Conservation (phyloP, 108 stramenopile species). For the Nitzschia sp. region DNA sequence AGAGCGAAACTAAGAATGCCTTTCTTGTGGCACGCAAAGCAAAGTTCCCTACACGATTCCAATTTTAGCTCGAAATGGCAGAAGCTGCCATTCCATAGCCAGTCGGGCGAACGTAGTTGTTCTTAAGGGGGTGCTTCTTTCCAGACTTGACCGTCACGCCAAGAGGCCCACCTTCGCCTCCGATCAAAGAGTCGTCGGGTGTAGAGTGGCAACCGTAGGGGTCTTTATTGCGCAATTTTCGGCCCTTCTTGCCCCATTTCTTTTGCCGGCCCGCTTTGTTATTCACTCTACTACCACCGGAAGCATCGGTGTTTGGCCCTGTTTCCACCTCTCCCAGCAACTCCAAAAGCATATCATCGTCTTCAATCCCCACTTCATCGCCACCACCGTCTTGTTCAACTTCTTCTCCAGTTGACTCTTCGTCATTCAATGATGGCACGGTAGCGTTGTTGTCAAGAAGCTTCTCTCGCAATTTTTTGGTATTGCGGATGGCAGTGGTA, state of each 20-base stretch:
- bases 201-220: constrained; percentile 88
- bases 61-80: too few species aligned
- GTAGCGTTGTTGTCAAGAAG: constrained; percentile 6
- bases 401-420: constrained; percentile 33
- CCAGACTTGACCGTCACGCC: constrained; percentile 57
- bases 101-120: constrained; percentile 63
- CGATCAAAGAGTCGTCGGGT: constrained; percentile 47
- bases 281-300: constrained; percentile 42
- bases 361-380: constrained; percentile 25
- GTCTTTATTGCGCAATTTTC: constrained; percentile 85
- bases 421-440: background rate
- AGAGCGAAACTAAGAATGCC: too few species aligned
- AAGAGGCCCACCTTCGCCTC: constrained; percentile 10
- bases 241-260: constrained; percentile 87
- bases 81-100: constrained; percentile 59
- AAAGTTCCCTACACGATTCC: too few species aligned
- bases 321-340: constrained; percentile 29
- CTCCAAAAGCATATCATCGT: constrained; percentile 53
- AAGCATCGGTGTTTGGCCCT: background rate
- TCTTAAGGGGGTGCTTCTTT: constrained; percentile 52
- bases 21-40: too few species aligned
- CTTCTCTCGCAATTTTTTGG: constrained; percentile 66
- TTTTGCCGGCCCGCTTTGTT: constrained; percentile 57
- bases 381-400: constrained; percentile 36
- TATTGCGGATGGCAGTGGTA: constrained; percentile 61